Evolutionary conservation across 129 eudicot species (phyloP).

Genomic region (Glebionis coronaria): DNA sequence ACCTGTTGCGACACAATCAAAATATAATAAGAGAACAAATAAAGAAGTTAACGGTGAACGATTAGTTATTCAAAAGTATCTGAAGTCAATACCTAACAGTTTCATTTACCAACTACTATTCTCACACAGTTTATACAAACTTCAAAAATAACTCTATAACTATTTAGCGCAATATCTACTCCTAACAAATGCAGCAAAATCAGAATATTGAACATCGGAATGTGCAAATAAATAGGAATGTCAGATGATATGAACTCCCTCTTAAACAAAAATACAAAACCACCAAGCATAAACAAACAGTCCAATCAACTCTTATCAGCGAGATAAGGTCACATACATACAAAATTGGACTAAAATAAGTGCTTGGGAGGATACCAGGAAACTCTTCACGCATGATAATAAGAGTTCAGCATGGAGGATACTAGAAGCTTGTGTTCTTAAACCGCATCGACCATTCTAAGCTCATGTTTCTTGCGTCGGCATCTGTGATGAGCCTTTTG

Average conservation of each 20-base stretch:
- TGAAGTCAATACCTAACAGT: too few relatives aligned
- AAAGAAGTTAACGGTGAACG: too few relatives aligned
- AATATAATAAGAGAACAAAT: too few relatives aligned
- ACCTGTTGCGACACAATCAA: too few relatives aligned
- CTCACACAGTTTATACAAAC: too few relatives aligned
- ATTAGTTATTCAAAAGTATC: too few relatives aligned
- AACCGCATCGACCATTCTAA: conserved; percentile 66
- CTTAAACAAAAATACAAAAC: conserved; percentile 12
- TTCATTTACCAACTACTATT: too few relatives aligned
- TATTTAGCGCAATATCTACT: not conserved
- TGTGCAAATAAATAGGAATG: conserved; percentile 13
- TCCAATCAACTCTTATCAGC: conserved; percentile 15
- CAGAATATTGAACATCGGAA: conserved; percentile 6
- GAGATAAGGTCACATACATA: conserved; percentile 15
- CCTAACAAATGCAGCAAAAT: not conserved
- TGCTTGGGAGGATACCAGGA: conserved; percentile 7
- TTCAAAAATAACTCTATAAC: too few relatives aligned
- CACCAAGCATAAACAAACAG: conserved; percentile 3
- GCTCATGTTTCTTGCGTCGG: conserved; percentile 82
- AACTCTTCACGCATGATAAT: not conserved
- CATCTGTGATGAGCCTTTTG: conserved; percentile 88
- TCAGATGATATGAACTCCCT: conserved; percentile 5
- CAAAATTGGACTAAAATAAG: conserved; percentile 14
- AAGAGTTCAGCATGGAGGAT: conserved; percentile 7
- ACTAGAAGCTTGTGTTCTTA: conserved; percentile 2